Base-by-base conservation (phyloP, 108 stramenopile genomes). In the Skeletonema menzelii region DNA sequence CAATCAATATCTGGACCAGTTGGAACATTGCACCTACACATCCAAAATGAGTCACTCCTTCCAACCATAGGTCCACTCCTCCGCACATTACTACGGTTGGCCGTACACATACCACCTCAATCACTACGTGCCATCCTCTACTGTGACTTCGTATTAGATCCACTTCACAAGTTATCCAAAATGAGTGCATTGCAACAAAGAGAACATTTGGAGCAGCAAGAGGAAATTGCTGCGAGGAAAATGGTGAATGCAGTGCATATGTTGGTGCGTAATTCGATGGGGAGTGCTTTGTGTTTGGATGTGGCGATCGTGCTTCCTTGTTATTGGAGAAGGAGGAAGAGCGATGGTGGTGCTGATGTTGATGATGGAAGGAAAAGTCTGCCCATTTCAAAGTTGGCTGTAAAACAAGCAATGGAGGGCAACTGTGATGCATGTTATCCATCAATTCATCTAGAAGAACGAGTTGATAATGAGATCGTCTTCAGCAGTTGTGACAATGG, bases 241-340 rank as follows among this genome's bases (percentile, higher is more conserved):
- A 70, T 80, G 76, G 67, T 69, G 0, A 78, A 83, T 76, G 69
- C 79, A n/a, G 40, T 83, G 47, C 82, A 83, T 27, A 83, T 83
- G 82, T 34, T 83, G 24, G 73, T 83, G 5, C 58, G 82, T 15
- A 83, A 83, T 34, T 73, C 71, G 35, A 83, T 83, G 82, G 76
- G 82, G 27, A 75, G 78, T 49, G 82, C 82, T 37, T 37, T 83
- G 47, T 83, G 77, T 38, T 31, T 83, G n/a, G 77, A 79, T 15
- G 37, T 80, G 17, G 56, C 65, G 13, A 62, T 79, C 5, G 34
- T 73, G 19, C 20, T 77, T n/a, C 82, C 82, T 27, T 38, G 44
- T 49, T 78, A 61, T 59, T 66, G 65, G 58, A 59, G 10, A 15
- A 59, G 53, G 27, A 67, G 22, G 65, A n/a, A n/a, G n/a, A n/a